phyloP scores from a whole-genome alignment of 371 early-diverging fungal genomes.

The Zancudomyces culisetae region DNA sequence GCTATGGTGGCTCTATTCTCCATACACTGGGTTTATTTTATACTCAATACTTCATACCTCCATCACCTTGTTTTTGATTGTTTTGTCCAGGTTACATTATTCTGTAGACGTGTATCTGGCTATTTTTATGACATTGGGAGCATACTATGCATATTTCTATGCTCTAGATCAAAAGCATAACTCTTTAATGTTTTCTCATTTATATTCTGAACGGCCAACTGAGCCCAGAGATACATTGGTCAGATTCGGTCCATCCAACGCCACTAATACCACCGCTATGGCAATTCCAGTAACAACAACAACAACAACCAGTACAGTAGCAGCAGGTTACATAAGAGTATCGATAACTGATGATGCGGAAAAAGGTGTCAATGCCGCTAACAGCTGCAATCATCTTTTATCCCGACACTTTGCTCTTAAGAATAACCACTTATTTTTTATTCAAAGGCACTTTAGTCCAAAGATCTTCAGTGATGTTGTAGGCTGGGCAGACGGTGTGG shows the following conservation, averaged over 20 bases:
- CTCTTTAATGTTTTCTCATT: background rate
- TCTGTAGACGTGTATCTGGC: constrained; percentile 48
- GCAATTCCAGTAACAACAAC: too few relatives aligned
- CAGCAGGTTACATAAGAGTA: background rate
- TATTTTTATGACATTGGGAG: constrained; percentile 31
- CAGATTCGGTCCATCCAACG: too few relatives aligned
- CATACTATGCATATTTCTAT: constrained; percentile 22
- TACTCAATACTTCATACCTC: constrained; percentile 29
- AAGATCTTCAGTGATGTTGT: background rate
- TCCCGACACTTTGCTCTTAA: background rate
- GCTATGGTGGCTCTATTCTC: constrained; percentile 39
- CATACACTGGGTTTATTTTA: constrained; percentile 27
- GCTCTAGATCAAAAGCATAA: constrained; percentile 6
- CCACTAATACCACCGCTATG: too few relatives aligned
- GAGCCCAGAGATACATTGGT: background rate
- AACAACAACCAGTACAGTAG: too few relatives aligned
- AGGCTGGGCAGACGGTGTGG: constrained; percentile 1
- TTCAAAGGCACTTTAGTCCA: background rate
- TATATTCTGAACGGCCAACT: background rate
- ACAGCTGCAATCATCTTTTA: background rate
- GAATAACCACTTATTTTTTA: background rate
- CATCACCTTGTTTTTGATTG: constrained; percentile 33
- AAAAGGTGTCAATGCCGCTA: background rate
- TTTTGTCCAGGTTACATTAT: constrained; percentile 45
- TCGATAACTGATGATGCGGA: background rate